A percentile compares a stretch with the other conserved stretches of the same genome.
Conservation (phyloP, 179 eudicot genomes). For the Patellifolia procumbens region DNA sequence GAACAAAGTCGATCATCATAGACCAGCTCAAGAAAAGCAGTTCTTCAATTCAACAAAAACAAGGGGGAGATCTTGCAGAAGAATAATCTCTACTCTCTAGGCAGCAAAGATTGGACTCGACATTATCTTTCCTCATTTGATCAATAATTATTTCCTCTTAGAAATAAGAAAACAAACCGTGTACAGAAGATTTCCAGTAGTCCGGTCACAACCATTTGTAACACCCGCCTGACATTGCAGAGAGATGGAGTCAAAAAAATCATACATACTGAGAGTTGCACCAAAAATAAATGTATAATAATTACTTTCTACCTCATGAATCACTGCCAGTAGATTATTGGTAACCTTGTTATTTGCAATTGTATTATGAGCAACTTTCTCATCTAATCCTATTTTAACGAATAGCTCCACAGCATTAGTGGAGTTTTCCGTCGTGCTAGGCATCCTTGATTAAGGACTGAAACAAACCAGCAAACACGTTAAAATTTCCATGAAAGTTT, state of each 20-base stretch:
- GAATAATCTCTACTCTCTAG: not conserved
- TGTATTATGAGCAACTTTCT: constrained; percentile 74
- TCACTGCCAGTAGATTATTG: constrained; percentile 67
- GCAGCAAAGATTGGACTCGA: not conserved
- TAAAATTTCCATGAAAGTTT: no score
- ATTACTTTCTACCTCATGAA: constrained; percentile 59
- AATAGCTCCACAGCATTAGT: constrained; percentile 52
- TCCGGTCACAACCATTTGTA: constrained; percentile 68
- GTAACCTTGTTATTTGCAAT: constrained; percentile 84
- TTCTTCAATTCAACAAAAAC: no score
- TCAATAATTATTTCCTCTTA: not conserved
- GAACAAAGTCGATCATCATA: not conserved
- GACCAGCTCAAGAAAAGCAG: no score
- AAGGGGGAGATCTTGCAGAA: no score
- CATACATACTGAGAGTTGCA: not conserved
- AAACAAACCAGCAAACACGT: no score
- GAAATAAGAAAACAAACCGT: constrained; percentile 34
- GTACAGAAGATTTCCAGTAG: constrained; percentile 79
- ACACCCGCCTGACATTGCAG: constrained; percentile 67
- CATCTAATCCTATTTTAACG: constrained; percentile 69
- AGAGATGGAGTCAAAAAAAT: not conserved
- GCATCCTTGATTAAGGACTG: constrained; percentile 24
- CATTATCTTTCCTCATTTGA: not conserved
- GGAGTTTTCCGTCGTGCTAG: constrained; percentile 19
- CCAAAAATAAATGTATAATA: not conserved